These are phyloP conservation scores for Exophiala bonariae DNA, from an alignment of 2,329 filamentous ascomycete genomes.

Conservation along the genomic window DNA sequence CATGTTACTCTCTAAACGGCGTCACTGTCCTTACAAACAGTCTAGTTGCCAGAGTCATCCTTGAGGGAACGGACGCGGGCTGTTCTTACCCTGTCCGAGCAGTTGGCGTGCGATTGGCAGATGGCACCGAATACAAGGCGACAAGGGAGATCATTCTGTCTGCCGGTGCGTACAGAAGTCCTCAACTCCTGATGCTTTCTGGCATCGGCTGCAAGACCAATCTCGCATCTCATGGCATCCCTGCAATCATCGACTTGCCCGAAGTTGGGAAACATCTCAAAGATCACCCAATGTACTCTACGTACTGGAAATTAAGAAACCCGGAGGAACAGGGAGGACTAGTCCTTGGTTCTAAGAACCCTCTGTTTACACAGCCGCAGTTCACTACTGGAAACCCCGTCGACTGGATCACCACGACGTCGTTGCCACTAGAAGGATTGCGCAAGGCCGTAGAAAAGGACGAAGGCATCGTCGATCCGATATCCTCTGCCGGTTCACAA, in stretches of 20 bases:
- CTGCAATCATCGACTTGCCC: conserved; percentile 54
- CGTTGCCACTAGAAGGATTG: conserved; percentile 32
- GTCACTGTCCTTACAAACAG: conserved; percentile 30
- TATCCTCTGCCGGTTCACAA: conserved; percentile 15
- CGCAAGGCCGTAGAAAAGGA: conserved; percentile 35
- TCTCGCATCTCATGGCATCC: conserved; percentile 54
- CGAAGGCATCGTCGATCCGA: conserved; percentile 34
- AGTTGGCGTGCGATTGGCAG: conserved; percentile 30
- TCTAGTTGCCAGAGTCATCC: conserved; percentile 25
- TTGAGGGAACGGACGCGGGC: conserved; percentile 23
- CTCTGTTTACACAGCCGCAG: conserved; percentile 36
- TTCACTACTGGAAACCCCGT: conserved; percentile 37
- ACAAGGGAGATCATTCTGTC: conserved; percentile 47
- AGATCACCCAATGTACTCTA: conserved; percentile 43
- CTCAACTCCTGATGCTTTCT: conserved; percentile 65
- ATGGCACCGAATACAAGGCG: conserved; percentile 34
- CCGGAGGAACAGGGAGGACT: conserved; percentile 33
- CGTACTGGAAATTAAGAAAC: conserved; percentile 11
- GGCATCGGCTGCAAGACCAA: conserved; percentile 60
- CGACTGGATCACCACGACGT: conserved; percentile 39
- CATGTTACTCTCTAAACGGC: conserved; percentile 29
- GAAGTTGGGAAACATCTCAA: conserved; percentile 66
- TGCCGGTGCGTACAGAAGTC: conserved; percentile 60
- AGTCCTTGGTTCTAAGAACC: conserved; percentile 33
- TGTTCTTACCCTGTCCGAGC: conserved; percentile 25